Evolutionary conservation across 1,284 basidiomycete genomes (phyloP).

Genomic region (Erythrobasidium hasegawianum): DNA sequence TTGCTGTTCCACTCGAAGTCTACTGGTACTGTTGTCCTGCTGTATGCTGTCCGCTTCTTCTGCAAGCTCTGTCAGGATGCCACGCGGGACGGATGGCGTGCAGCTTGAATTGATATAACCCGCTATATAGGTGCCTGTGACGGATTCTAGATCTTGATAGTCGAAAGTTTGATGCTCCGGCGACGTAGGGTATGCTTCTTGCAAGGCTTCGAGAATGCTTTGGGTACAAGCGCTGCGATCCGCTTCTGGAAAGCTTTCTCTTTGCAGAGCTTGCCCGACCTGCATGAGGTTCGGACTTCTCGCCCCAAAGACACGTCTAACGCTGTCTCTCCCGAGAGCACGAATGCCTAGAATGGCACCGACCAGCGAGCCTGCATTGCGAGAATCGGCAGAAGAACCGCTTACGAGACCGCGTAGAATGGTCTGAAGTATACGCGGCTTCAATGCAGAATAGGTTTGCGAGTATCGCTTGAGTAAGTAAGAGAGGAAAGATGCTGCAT

Average conservation of each 20-base stretch:
- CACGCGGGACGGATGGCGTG: conserved; percentile 20
- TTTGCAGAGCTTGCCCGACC: conserved; percentile 28
- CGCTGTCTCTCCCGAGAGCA: conserved; percentile 32
- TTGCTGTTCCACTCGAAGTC: not conserved
- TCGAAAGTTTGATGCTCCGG: conserved; percentile 18
- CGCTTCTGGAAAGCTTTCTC: conserved; percentile 6
- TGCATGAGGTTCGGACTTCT: conserved; percentile 22
- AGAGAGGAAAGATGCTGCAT: conserved; percentile 72
- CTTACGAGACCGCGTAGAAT: conserved; percentile 61
- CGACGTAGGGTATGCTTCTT: conserved; percentile 25
- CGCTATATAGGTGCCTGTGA: conserved; percentile 22
- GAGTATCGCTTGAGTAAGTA: conserved; percentile 64
- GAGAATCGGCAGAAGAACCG: conserved; percentile 7
- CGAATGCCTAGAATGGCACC: conserved; percentile 34
- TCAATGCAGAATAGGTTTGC: conserved; percentile 69
- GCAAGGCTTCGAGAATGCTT: conserved; percentile 20
- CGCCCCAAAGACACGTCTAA: conserved; percentile 20
- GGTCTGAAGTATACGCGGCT: conserved; percentile 86
- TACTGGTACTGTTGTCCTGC: not conserved
- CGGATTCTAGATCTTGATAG: conserved; percentile 16
- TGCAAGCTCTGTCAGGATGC: conserved; percentile 23
- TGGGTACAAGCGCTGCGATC: conserved; percentile 23
- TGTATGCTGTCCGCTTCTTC: conserved; percentile 5
- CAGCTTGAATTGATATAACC: conserved; percentile 31
- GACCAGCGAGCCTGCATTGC: conserved; percentile 10